Base-by-base conservation (phyloP, 768 basidiomycete species). In the Mycena haematopus region DNA sequence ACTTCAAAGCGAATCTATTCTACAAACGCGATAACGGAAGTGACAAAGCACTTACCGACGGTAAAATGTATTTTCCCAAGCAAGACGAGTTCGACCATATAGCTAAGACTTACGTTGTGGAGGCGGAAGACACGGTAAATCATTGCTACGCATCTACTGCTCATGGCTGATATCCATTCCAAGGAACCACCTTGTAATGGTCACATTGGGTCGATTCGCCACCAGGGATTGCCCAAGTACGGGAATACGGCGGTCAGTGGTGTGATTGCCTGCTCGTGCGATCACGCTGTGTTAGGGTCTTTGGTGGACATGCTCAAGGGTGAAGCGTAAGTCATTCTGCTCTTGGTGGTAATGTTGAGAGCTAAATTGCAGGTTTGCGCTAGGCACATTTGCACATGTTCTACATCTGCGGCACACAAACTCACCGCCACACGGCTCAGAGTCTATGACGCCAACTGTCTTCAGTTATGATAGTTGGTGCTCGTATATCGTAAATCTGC, bases 1-100 rank as follows among this genome's bases (percentile, higher is more conserved):
- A 36, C 36, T 36, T 29, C 52, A 63, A 63, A 42, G 44, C 45
- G 1, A 63, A 63, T 21, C 35, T 38, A 21, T 21, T 42, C 42
- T 42, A 17, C 42, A 42, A 42, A 9, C 42, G 42, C 42, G 19
- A 42, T 17, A 17, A 42, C 15, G 42, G 42, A 9, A 19, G 17
- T 42, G 42, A 42, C 6, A 21, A 17, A 9, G 44, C 44, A 6
- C 24, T 22, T 2, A 45, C 22, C 9, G 22, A 45, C 5, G 44
- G 22, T 4, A 24, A 24, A 1, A 45, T 45, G 44, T 45, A 45
- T 24, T 45, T 45, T 24, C 7, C 44, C 2, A 13, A 24, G 1
- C 44, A 45, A 45, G 44, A 21, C 2, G 44, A 45, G 22, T 45
- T 3, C 42, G n/a, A 9, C 5, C 22, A 22, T 9, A 22, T 45